These are phyloP conservation scores for Rubus parviflorus DNA, from an alignment of 306 rosid species.

Conservation along the genomic window DNA sequence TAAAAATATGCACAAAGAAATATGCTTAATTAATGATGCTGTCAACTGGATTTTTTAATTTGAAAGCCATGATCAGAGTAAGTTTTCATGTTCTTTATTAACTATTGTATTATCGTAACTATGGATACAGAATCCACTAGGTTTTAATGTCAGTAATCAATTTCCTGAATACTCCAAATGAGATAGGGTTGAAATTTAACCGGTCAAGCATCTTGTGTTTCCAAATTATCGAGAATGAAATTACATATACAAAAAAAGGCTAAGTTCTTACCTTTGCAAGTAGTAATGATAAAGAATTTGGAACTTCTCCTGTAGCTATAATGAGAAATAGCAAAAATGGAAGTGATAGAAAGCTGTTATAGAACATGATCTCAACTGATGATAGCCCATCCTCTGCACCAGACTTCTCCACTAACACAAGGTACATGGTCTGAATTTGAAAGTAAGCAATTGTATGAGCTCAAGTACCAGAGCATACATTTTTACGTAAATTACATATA, in stretches of 20 bases:
- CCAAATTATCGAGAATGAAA: constrained; percentile 14
- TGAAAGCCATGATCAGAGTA: neutral
- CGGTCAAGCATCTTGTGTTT: constrained; percentile 12
- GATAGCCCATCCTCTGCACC: constrained; percentile 96
- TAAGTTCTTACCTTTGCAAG: constrained; percentile 67
- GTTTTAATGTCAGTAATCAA: neutral
- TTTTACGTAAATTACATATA: neutral
- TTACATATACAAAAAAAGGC: constrained; percentile 16
- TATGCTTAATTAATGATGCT: neutral
- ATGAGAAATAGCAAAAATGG: constrained; percentile 88
- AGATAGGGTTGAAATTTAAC: constrained; percentile 1
- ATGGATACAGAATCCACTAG: neutral
- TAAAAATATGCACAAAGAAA: neutral
- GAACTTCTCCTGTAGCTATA: constrained; percentile 87
- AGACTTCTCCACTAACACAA: constrained; percentile 88
- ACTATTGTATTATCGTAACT: neutral
- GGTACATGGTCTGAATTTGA: constrained; percentile 86
- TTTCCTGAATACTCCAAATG: neutral
- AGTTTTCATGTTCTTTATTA: neutral
- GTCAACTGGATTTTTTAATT: neutral
- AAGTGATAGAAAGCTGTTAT: constrained; percentile 88
- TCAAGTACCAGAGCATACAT: constrained; percentile 1
- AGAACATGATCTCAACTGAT: constrained; percentile 91
- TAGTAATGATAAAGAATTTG: constrained; percentile 68
- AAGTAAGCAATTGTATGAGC: constrained; percentile 32